phyloP scores from a whole-genome alignment of 2,329 filamentous ascomycete genomes.

The Trichoderma endophyticum region DNA sequence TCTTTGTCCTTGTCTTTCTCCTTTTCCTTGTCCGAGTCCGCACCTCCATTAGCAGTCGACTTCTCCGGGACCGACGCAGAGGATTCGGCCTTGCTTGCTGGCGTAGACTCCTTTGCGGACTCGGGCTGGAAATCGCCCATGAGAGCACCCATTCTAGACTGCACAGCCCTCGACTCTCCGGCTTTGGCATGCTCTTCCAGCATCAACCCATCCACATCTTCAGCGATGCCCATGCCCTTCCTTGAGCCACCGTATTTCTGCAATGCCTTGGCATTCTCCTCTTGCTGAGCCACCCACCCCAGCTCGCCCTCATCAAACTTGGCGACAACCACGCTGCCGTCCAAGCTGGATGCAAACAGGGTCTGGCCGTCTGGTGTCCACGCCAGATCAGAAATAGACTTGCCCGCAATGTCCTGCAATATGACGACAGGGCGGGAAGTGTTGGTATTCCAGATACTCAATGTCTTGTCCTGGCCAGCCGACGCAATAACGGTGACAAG shows the following conservation, averaged over 20 bases:
- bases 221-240: slow-evolving; percentile 82
- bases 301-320: slow-evolving; percentile 84
- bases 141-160: slow-evolving; percentile 95
- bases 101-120: slow-evolving; percentile 50
- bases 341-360: slow-evolving; percentile 80
- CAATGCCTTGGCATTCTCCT: slow-evolving; percentile 89
- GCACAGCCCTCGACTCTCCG: slow-evolving; percentile 81
- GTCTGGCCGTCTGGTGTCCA: slow-evolving; percentile 92
- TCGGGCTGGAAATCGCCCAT: slow-evolving; percentile 77
- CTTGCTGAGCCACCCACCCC: slow-evolving; percentile 78
- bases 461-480: slow-evolving; percentile 91
- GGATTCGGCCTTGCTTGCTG: slow-evolving; percentile 28
- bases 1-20: slow-evolving; percentile 16
- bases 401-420: slow-evolving; percentile 80
- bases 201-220: slow-evolving; percentile 83
- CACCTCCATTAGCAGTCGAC: slow-evolving; percentile 37
- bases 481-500: slow-evolving; percentile 93
- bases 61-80: slow-evolving; percentile 30
- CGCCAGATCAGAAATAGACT: slow-evolving; percentile 89
- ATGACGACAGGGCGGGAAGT: slow-evolving; percentile 89
- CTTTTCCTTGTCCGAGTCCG: slow-evolving; percentile 33
- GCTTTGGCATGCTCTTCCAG: slow-evolving; percentile 91
- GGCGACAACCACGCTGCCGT: slow-evolving; percentile 80
- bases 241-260: slow-evolving; percentile 89
- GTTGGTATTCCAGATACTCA: slow-evolving; percentile 97